phyloP scores from a whole-genome alignment of 2,329 filamentous ascomycete genomes.

The Calonectria ilicicola region DNA sequence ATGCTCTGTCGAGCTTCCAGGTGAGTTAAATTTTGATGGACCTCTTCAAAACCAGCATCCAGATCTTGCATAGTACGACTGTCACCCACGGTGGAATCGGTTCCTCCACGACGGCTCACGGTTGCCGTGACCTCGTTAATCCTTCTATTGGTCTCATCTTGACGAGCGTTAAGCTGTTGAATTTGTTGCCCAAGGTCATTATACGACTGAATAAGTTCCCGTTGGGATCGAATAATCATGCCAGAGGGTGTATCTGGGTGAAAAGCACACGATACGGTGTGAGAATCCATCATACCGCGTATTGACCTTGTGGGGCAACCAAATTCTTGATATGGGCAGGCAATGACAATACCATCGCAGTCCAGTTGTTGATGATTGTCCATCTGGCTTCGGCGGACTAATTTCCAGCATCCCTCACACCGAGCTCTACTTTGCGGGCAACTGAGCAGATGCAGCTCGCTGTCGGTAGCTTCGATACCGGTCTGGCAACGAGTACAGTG shows the following conservation, averaged over 20 bases:
- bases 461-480: constrained; percentile 58
- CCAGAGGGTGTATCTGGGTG: constrained; percentile 62
- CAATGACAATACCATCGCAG: constrained; percentile 64
- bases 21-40: constrained; percentile 68
- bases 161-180: constrained; percentile 48
- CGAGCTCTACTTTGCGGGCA: constrained; percentile 61
- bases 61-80: constrained; percentile 57
- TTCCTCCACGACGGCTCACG: constrained; percentile 49
- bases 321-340: constrained; percentile 57
- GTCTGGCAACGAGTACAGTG: constrained; percentile 67
- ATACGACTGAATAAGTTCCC: constrained; percentile 59
- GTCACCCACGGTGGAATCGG: constrained; percentile 62
- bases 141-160: constrained; percentile 48
- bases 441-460: constrained; percentile 48
- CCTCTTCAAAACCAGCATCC: constrained; percentile 63
- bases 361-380: constrained; percentile 59
- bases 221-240: constrained; percentile 62
- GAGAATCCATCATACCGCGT: constrained; percentile 55
- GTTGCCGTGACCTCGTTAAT: constrained; percentile 56
- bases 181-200: constrained; percentile 50
- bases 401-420: constrained; percentile 62
- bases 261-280: constrained; percentile 63
- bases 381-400: constrained; percentile 58
- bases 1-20: constrained; percentile 71
- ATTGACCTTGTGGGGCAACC: constrained; percentile 51